Base-by-base conservation (phyloP, 2,329 filamentous ascomycete genomes). In the Colletotrichum salicis region DNA sequence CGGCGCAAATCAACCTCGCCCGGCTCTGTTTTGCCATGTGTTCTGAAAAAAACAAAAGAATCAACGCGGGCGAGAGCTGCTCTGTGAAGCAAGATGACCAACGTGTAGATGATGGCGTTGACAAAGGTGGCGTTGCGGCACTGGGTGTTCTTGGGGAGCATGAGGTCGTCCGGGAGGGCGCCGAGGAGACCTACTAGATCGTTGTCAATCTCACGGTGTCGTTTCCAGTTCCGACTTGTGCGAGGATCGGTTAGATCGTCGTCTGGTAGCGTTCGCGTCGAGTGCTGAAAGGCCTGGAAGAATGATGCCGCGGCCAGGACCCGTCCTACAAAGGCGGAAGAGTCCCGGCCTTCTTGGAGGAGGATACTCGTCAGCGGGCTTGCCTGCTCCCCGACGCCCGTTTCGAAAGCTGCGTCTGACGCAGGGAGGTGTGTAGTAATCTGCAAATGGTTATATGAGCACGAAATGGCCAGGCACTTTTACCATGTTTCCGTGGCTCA, bases 61-160 rank as follows among this genome's bases (percentile, higher is more conserved):
- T 92, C 89, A 0, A 90, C 89, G 76, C 92, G 92, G 83, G 89
- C 91, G 19, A 93, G 91, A 2, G 91, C 91, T 5, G 91, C 90
- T 79, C 93, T 90, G 76, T 93, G 91, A 5, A 93, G 82, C 77
- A 90, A 92, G 55, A 93, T 93, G 1, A 89, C 88, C 8, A 90
- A 90, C 5, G 91, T 91, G 74, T 93, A 90, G 15, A 93, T 88
- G 76, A 87, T 88, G 87, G 93, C 91, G 75, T 93, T 92, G 45
- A 66, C 56, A 74, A 89, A 82, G 76, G 93, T 85, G 22, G 89
- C 86, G 70, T 92, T 92, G 0, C 89, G 84, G 76, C 92, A 86
- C 54, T 84, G 81, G 55, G 91, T 81, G 0, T 88, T 89, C n/a
- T 80, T 79, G 1, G 91, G 90, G 45, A 93, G 80, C 61, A 89